phyloP scores from a whole-genome alignment of 2,329 filamentous ascomycete species.

The Colletotrichum truncatum region DNA sequence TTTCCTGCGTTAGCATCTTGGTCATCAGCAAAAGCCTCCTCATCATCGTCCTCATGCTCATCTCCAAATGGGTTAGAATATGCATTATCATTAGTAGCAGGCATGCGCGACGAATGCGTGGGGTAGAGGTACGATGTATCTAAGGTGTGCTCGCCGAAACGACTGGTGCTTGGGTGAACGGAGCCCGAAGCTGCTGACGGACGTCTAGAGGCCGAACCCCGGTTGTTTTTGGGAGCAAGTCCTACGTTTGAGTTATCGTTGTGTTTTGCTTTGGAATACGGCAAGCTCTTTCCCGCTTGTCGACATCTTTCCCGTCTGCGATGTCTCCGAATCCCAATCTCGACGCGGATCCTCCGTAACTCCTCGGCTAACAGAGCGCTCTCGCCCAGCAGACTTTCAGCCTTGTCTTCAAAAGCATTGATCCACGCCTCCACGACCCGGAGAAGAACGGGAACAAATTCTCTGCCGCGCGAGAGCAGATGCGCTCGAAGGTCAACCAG shows the following conservation, averaged over 20 bases:
- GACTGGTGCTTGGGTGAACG: not conserved
- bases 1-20: not conserved
- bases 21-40: not conserved
- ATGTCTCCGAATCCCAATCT: constrained; percentile 27
- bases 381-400: not conserved
- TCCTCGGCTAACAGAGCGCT: constrained; percentile 17
- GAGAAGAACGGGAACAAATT: constrained; percentile 44
- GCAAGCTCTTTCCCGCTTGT: not conserved
- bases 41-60: not conserved
- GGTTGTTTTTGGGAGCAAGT: not conserved
- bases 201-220: not conserved
- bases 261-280: not conserved
- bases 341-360: constrained; percentile 12
- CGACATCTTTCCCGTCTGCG: not conserved
- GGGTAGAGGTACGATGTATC: not conserved
- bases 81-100: not conserved
- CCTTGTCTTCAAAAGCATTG: constrained; percentile 36
- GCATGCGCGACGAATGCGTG: not conserved
- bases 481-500: constrained; percentile 56
- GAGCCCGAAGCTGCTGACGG: not conserved
- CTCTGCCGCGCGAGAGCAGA: constrained; percentile 48
- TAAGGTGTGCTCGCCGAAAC: not conserved
- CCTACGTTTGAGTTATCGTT: not conserved
- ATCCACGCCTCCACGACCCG: constrained; percentile 56
- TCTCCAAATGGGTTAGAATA: not conserved